Conservation (phyloP, 1,139 yeast genomes). For the Yamadazyma dendronema region DNA sequence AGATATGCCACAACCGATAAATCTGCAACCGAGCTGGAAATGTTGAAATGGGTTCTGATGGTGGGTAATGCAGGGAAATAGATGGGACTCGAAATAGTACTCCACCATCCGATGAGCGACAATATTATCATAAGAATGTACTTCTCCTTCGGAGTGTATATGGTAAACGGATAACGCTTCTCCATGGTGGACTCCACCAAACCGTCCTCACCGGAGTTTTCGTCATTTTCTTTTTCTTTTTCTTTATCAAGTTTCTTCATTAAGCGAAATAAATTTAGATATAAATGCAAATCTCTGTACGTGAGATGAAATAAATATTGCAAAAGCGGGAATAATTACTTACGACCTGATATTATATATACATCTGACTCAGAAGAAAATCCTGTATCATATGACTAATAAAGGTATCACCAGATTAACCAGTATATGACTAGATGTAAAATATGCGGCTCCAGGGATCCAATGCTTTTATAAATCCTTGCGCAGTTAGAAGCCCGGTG, state of each 20-base stretch:
- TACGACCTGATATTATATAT: too few relatives aligned
- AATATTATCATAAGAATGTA: conserved; percentile 23
- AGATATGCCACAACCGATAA: conserved; percentile 39
- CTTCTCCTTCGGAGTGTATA: conserved; percentile 18
- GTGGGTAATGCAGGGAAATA: conserved; percentile 44
- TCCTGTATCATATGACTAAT: neutral
- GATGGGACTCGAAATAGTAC: conserved; percentile 38
- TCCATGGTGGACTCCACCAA: conserved; percentile 3
- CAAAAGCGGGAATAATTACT: too few relatives aligned
- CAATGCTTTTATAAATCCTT: neutral
- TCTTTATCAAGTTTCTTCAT: conserved; percentile 1
- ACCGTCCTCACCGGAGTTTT: neutral
- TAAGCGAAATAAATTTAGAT: too few relatives aligned
- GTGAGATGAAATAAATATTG: too few relatives aligned
- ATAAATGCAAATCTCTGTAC: too few relatives aligned
- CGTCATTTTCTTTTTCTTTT: neutral
- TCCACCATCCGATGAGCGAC: conserved; percentile 38
- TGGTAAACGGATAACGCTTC: conserved; percentile 17
- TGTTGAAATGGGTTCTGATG: conserved; percentile 25
- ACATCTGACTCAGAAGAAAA: neutral
- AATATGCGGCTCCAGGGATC: neutral
- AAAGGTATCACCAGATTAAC: too few relatives aligned
- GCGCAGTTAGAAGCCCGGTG: neutral
- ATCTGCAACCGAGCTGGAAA: conserved; percentile 25
- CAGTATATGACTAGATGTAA: too few relatives aligned